phyloP scores from a whole-genome alignment of 2,329 filamentous ascomycete genomes.

The Pseudocercospora pini-densiflorae region DNA sequence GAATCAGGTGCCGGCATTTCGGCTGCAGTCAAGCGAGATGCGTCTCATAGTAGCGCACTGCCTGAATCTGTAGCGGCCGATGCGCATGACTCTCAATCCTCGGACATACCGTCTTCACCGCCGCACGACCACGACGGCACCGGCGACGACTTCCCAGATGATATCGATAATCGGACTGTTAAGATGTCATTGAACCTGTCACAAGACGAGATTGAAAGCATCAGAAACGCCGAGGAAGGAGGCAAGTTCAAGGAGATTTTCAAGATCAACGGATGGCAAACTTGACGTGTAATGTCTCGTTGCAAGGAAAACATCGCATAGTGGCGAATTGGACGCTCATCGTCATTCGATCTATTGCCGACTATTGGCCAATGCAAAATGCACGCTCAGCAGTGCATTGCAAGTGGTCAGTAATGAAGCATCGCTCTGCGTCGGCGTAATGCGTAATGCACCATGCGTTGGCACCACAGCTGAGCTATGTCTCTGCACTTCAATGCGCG shows the following conservation, averaged over 20 bases:
- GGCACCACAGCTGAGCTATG: not conserved
- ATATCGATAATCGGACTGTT: constrained; percentile 25
- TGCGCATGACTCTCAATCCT: not conserved
- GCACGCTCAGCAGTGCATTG: too few relatives aligned
- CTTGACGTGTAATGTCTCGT: not conserved
- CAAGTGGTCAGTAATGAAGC: not conserved
- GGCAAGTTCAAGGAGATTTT: constrained; percentile 12
- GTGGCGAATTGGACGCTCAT: not conserved
- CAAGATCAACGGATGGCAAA: not conserved
- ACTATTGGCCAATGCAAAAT: not conserved
- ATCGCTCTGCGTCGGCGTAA: not conserved
- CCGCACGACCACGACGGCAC: not conserved
- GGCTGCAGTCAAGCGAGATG: constrained; percentile 12
- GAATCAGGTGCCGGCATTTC: constrained; percentile 8
- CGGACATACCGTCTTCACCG: not conserved
- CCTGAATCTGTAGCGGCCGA: not conserved
- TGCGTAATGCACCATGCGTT: not conserved
- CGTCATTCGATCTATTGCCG: not conserved
- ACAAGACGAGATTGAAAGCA: constrained; percentile 17
- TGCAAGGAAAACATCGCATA: constrained; percentile 13
- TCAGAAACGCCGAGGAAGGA: constrained; percentile 7
- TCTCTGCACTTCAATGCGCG: not conserved
- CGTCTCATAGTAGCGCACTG: not conserved
- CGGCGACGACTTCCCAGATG: not conserved
- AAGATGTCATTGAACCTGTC: constrained; percentile 27